These are phyloP conservation scores for Xanthoparmelia taractica DNA, from an alignment of 495 filamentous ascomycete genomes.

Conservation along the genomic window DNA sequence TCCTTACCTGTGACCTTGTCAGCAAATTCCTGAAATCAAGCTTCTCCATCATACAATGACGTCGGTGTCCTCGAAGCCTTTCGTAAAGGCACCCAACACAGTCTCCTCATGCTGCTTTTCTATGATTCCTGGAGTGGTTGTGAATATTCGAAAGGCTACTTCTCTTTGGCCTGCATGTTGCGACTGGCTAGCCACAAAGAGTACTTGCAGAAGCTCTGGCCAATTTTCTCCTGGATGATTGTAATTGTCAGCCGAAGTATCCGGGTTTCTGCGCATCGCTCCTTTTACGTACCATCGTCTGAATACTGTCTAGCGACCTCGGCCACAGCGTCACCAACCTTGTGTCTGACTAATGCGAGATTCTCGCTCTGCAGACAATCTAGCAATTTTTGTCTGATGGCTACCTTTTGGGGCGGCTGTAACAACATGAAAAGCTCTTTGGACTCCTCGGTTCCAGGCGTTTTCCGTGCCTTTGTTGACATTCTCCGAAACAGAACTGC, in stretches of 20 bases:
- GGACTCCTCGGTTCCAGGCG: slow-evolving; percentile 56
- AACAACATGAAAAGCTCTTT: slow-evolving; percentile 79
- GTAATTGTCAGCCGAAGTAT: slow-evolving; percentile 18
- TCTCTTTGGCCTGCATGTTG: slow-evolving; percentile 74
- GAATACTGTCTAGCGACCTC: slow-evolving; percentile 92
- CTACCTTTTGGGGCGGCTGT: slow-evolving; percentile 56
- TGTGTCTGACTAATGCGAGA: slow-evolving; percentile 69
- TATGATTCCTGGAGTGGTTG: slow-evolving; percentile 91
- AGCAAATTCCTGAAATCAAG: slow-evolving; percentile 12
- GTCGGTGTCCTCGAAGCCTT: slow-evolving; percentile 84
- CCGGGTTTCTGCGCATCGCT: not conserved
- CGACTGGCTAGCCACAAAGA: slow-evolving; percentile 84
- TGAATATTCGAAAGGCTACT: slow-evolving; percentile 86
- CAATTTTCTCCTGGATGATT: slow-evolving; percentile 61
- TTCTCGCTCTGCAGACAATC: slow-evolving; percentile 64
- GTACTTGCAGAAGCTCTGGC: slow-evolving; percentile 77
- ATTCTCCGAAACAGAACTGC: slow-evolving; percentile 94
- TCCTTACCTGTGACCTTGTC: slow-evolving; percentile 53
- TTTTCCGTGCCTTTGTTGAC: slow-evolving; percentile 76
- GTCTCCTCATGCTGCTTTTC: slow-evolving; percentile 88
- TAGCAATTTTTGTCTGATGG: slow-evolving; percentile 75
- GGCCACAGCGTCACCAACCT: slow-evolving; percentile 92
- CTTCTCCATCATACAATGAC: slow-evolving; percentile 50
- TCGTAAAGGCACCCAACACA: slow-evolving; percentile 74
- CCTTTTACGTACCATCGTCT: slow-evolving; percentile 63